These are phyloP conservation scores for Cyclostephanos tholiformis DNA, from an alignment of 108 stramenopile genomes.

Conservation along the genomic window DNA sequence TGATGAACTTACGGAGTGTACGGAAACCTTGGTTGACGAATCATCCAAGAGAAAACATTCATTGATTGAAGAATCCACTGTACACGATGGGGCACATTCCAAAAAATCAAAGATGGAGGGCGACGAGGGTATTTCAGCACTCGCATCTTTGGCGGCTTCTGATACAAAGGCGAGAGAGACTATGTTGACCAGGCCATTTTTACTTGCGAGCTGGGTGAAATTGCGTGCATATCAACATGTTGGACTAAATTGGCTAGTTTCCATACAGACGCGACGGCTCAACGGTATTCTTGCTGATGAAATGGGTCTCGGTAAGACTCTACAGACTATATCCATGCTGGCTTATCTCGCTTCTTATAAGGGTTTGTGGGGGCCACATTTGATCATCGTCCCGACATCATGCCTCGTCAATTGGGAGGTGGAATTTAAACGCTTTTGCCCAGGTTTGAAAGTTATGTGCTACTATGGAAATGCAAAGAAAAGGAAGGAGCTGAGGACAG, in stretches of 20 bases:
- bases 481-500: constrained; percentile 88
- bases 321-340: constrained; percentile 95
- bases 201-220: constrained; percentile 81
- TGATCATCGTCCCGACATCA: constrained; percentile 96
- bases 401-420: constrained; percentile 99
- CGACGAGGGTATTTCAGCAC: constrained; percentile 35
- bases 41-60: constrained; percentile 35
- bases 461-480: constrained; percentile 96
- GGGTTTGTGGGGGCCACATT: constrained; percentile 99
- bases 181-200: constrained; percentile 73
- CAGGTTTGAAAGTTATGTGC: constrained; percentile 91
- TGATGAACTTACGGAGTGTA: neutral
- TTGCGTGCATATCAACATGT: constrained; percentile 94
- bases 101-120: constrained; percentile 32
- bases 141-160: constrained; percentile 52
- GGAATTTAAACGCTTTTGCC: constrained; percentile 95
- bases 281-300: constrained; percentile 99
- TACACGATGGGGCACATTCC: constrained; percentile 7
- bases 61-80: constrained; percentile 1
- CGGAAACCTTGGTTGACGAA: constrained; percentile 14
- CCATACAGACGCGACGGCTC: constrained; percentile 89
- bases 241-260: constrained; percentile 97
- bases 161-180: constrained; percentile 66
- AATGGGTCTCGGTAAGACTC: constrained; percentile 72
- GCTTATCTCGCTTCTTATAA: constrained; percentile 93